These are phyloP conservation scores for Bruguiera sexangula DNA, from an alignment of 345 rosid genomes.

Conservation along the genomic window DNA sequence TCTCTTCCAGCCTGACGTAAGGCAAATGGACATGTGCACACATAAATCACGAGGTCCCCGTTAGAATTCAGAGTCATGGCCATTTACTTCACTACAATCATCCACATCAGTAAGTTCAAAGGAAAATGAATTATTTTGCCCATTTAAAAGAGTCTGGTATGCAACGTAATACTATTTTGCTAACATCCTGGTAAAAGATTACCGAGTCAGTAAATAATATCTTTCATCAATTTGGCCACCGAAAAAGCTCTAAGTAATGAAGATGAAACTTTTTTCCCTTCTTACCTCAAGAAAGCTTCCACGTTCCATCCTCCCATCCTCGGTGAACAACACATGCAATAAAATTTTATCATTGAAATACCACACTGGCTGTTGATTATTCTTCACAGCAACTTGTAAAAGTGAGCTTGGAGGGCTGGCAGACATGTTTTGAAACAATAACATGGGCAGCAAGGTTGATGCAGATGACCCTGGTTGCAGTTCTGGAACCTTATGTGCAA, in stretches of 20 bases:
- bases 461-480: slow-evolving; percentile 75
- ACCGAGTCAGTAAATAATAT: neutral
- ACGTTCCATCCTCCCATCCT: slow-evolving; percentile 97
- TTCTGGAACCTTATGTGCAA: slow-evolving; percentile 60
- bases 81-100: neutral
- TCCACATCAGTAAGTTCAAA: neutral
- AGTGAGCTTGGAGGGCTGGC: slow-evolving; percentile 81
- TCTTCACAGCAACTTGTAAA: slow-evolving; percentile 95
- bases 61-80: neutral
- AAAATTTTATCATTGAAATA: slow-evolving; percentile 75
- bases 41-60: no score
- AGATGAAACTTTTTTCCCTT: neutral
- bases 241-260: neutral
- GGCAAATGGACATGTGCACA: no score
- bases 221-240: slow-evolving; percentile 5
- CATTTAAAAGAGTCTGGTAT: no score
- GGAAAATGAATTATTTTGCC: no score
- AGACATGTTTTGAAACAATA: slow-evolving; percentile 83
- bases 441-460: slow-evolving; percentile 78
- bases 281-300: slow-evolving; percentile 93
- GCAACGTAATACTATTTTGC: no score
- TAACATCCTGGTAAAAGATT: no score
- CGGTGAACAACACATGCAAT: slow-evolving; percentile 65
- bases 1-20: no score
- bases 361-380: slow-evolving; percentile 93